A percentile compares a stretch with the other conserved stretches of the same genome.
Evolutionary conservation across 169 alveolate species (phyloP).

Genomic region (Amoebophrya sp.): DNA sequence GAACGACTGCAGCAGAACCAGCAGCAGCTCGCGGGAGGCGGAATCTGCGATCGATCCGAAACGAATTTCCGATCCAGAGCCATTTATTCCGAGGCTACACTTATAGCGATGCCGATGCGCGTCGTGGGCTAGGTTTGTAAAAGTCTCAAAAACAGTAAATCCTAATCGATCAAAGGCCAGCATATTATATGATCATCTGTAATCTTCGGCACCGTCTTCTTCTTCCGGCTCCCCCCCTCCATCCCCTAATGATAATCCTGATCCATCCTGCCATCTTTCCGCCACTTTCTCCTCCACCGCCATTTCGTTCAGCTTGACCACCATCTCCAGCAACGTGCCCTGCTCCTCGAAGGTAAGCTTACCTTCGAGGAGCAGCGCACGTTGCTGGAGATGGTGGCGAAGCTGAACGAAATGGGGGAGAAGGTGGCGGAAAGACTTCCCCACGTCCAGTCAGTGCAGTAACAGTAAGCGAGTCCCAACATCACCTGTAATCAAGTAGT

Average conservation of each 20-base stretch:
- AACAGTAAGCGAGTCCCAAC: too few species aligned
- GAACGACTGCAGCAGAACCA: not conserved
- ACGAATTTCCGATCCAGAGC: not conserved
- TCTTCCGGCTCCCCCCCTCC: not conserved
- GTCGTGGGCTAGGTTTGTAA: too few species aligned
- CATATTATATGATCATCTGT: not conserved
- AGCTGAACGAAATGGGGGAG: not conserved
- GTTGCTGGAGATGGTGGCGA: too few species aligned
- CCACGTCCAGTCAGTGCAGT: too few species aligned
- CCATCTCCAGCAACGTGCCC: too few species aligned
- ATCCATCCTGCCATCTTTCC: not conserved
- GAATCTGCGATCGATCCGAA: not conserved
- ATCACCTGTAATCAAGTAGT: too few species aligned
- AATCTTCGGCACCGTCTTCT: not conserved
- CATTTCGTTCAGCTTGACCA: not conserved
- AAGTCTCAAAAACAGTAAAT: not conserved
- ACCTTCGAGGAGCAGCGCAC: too few species aligned
- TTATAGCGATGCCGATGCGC: too few species aligned
- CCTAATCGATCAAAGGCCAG: not conserved
- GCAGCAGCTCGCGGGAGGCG: not conserved
- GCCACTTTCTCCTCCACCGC: not conserved
- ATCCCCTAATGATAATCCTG: not conserved
- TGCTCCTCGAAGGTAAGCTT: too few species aligned
- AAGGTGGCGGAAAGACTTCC: too few species aligned
- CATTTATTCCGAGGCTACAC: not conserved